These are phyloP conservation scores for Trichophyton equinum DNA, from an alignment of 2,329 filamentous ascomycete genomes.

Conservation along the genomic window DNA sequence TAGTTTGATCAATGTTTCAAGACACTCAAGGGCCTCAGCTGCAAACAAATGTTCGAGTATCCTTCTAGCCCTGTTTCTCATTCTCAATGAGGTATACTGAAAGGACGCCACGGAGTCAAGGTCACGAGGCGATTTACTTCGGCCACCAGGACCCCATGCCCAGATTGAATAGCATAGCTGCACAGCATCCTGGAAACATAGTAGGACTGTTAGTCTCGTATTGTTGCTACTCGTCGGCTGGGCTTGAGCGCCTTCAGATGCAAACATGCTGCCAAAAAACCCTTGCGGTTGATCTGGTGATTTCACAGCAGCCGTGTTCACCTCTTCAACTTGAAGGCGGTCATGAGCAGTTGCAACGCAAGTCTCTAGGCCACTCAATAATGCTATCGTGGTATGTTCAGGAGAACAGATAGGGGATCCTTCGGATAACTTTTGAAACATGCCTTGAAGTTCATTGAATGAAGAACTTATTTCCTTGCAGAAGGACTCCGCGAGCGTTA, in stretches of 20 bases:
- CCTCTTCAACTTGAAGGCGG: slow-evolving; percentile 63
- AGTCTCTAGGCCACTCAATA: slow-evolving; percentile 87
- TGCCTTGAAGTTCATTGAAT: slow-evolving; percentile 55
- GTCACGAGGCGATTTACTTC: slow-evolving; percentile 41
- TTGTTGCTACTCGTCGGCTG: slow-evolving; percentile 83
- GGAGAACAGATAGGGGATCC: slow-evolving; percentile 36
- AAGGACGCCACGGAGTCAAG: slow-evolving; percentile 64
- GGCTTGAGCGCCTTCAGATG: slow-evolving; percentile 62
- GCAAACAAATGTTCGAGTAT: slow-evolving; percentile 87
- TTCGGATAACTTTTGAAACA: slow-evolving; percentile 29
- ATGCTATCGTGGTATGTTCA: slow-evolving; percentile 54
- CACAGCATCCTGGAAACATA: slow-evolving; percentile 95
- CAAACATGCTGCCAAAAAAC: slow-evolving; percentile 85
- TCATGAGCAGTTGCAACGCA: slow-evolving; percentile 80
- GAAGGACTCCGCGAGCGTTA: slow-evolving; percentile 82
- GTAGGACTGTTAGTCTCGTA: slow-evolving; percentile 65
- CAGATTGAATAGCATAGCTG: slow-evolving; percentile 87
- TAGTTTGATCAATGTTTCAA: slow-evolving; percentile 78
- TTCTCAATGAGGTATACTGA: slow-evolving; percentile 75
- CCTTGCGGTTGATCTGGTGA: slow-evolving; percentile 71
- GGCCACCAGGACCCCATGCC: slow-evolving; percentile 65
- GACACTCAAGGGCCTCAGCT: slow-evolving; percentile 80
- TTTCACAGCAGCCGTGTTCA: slow-evolving; percentile 54
- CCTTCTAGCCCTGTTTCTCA: slow-evolving; percentile 77
- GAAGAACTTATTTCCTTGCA: slow-evolving; percentile 63